These are phyloP conservation scores for Dictyostelium discoideum DNA, from an alignment of 78 protist species.

Conservation along the genomic window dicty_2.7 NC_007089.4:1747501-1748000, in stretches of 20 bases:
- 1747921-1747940: conserved; percentile 59
- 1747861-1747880: background rate
- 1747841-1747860: conserved; percentile 20
- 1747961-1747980: conserved; percentile 67
- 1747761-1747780: background rate
- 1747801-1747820: conserved; percentile 29
- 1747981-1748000: conserved; percentile 7
- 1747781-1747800: background rate
- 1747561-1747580: background rate
- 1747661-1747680: background rate
- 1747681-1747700: background rate
- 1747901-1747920: background rate
- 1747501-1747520: background rate
- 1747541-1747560: conserved; percentile 7
- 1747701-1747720: conserved; percentile 30
- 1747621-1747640: background rate
- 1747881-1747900: background rate
- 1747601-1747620: conserved; percentile 55
- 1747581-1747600: conserved; percentile 45
- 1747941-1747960: conserved; percentile 48
- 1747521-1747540: background rate
- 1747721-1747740: conserved; percentile 7
- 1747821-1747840: background rate
- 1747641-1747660: background rate
- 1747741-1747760: conserved; percentile 11